phyloP scores from a whole-genome alignment of 441 rosid genomes.

The Cnidoscolus chayamansa region DNA sequence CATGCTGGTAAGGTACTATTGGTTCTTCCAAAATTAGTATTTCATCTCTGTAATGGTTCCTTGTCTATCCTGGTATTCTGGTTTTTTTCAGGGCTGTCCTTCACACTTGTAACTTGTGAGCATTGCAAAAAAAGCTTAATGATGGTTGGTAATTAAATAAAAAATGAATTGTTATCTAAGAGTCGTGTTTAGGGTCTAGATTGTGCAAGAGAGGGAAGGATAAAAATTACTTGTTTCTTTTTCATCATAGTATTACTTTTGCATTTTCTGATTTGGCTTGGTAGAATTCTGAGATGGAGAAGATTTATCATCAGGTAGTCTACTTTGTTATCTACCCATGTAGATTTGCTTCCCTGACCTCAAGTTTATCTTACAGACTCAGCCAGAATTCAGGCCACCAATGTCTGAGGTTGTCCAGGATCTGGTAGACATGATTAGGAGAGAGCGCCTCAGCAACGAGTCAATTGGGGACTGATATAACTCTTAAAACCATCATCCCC shows the following conservation, averaged over 20 bases:
- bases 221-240: background rate
- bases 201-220: background rate
- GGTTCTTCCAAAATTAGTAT: background rate
- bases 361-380: constrained; percentile 42
- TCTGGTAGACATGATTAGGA: constrained; percentile 65
- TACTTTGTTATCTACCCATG: background rate
- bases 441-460: constrained; percentile 58
- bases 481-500: background rate
- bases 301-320: background rate
- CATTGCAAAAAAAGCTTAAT: no score
- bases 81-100: background rate
- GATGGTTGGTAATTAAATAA: background rate
- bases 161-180: background rate
- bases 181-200: background rate
- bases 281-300: background rate
- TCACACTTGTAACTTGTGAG: background rate
- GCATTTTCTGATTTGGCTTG: background rate
- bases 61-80: background rate
- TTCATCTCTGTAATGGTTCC: background rate
- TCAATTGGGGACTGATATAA: constrained; percentile 35
- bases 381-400: constrained; percentile 76
- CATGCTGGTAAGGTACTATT: background rate
- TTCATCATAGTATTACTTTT: background rate
- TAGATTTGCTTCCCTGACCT: constrained; percentile 6
- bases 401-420: constrained; percentile 98